These are phyloP conservation scores for Camillea tinctor DNA, from an alignment of 2,329 filamentous ascomycete genomes.

Conservation along the genomic window DNA sequence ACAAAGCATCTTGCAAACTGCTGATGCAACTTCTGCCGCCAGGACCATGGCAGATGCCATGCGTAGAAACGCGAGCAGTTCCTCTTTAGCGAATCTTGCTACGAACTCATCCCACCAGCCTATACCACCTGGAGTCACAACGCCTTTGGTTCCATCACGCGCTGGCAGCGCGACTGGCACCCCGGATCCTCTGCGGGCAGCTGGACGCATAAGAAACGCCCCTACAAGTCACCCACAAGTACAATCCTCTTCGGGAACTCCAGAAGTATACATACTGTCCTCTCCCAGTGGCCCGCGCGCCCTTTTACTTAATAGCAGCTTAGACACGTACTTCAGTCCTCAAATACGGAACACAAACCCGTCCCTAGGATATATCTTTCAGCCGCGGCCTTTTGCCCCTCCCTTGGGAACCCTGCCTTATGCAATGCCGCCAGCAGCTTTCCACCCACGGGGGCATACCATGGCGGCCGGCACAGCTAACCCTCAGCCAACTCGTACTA, in stretches of 20 bases:
- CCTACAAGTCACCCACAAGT: slow-evolving; percentile 19
- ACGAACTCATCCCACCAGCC: slow-evolving; percentile 34
- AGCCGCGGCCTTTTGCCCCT: slow-evolving; percentile 9
- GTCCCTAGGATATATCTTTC: slow-evolving; percentile 10
- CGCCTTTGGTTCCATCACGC: slow-evolving; percentile 40
- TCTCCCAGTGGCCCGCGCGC: slow-evolving; percentile 60
- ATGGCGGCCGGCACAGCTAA: slow-evolving; percentile 17
- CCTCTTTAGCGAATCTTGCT: slow-evolving; percentile 40
- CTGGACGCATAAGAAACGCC: slow-evolving; percentile 29
- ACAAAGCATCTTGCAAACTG: slow-evolving; percentile 45
- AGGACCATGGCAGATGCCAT: slow-evolving; percentile 46
- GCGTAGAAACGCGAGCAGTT: slow-evolving; percentile 50
- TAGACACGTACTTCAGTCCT: slow-evolving; percentile 53
- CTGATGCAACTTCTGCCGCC: slow-evolving; percentile 45
- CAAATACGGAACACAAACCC: slow-evolving; percentile 24
- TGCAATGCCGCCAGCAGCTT: slow-evolving; percentile 15
- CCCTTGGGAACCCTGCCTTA: slow-evolving; percentile 6
- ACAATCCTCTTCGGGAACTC: slow-evolving; percentile 29
- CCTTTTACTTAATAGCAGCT: slow-evolving; percentile 51
- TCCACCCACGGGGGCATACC: slow-evolving; percentile 9
- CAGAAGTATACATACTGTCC: slow-evolving; percentile 59
- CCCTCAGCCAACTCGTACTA: slow-evolving; percentile 21
- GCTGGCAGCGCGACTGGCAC: slow-evolving; percentile 47
- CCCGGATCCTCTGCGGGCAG: slow-evolving; percentile 42
- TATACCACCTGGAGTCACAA: slow-evolving; percentile 43